Evolutionary conservation across 1,284 basidiomycete genomes (phyloP), one percentile per base, ranked within the genome.

Genomic region (Ceratorhiza oryzae-sativae): DNA sequence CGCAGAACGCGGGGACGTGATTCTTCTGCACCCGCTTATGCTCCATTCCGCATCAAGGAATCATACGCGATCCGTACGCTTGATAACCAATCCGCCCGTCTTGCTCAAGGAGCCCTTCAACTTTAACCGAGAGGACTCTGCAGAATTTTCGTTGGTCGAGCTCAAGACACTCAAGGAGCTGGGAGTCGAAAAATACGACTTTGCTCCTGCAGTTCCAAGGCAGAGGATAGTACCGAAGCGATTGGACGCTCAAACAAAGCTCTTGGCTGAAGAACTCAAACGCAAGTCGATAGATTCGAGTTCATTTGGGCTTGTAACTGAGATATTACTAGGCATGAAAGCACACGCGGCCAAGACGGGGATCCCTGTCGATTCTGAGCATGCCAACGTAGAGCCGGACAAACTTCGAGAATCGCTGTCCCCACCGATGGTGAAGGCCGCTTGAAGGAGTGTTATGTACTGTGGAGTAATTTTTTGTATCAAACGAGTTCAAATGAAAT

Each of bases 1-100:
- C 42, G 42, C n/a, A 73, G 67, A 73, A 30, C 56, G 45, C 53
- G 87, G 87, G 27, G 87, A 88, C 76, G 87, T 88, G 25, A 83
- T 88, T n/a, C 81, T 89, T 39, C 80, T 88, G 79, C 87, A 88
- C 78, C 87, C 87, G 0, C 79, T 89, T 72, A 88, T 88, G 86
- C 79, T 87, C 71, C 87, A 88, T 76, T 85, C 86, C 9, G 87
- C 87, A 18, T 85, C 85, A 48, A 86, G 84, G 79, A 89, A 89
- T 77, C 81, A 84, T 74, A 78, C 84, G 41, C 84, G 87, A 20
- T 77, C 82, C 18, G 85, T 84, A 49, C 81, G 87, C 67, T 80
- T 88, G 71, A 88, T 88, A 77, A 87, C 86, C 49, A 88, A 88
- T 76, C 87, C 87, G 70, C 86, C 86, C 8, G 87, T 87, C 5